phyloP scores from a whole-genome alignment of 106 monocot genomes.

The Acorus gramineus region DNA sequence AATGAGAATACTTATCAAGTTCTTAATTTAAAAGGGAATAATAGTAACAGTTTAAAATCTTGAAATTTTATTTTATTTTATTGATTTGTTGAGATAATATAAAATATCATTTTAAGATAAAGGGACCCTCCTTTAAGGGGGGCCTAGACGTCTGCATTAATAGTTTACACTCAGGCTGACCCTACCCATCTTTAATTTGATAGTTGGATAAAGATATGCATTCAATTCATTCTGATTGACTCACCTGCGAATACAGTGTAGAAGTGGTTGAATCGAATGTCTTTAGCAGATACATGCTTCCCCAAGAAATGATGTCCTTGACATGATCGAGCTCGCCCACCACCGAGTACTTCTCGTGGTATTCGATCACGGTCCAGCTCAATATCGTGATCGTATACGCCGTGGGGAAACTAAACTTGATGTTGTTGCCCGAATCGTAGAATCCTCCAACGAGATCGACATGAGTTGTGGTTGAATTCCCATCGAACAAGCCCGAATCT shows the following conservation, averaged over 20 bases:
- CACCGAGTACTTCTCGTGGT: constrained; percentile 15
- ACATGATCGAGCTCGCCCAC: constrained; percentile 27
- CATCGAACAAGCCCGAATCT: constrained; percentile 25
- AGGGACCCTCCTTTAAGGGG: no score
- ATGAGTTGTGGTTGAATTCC: not conserved
- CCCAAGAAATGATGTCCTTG: constrained; percentile 37
- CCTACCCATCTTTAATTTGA: no score
- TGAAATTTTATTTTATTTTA: no score
- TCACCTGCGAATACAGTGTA: constrained; percentile 24
- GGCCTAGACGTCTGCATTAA: no score
- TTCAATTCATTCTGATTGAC: not conserved
- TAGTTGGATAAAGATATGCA: no score
- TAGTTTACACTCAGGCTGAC: no score
- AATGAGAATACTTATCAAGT: no score
- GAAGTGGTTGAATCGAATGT: constrained; percentile 10
- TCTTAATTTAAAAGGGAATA: no score
- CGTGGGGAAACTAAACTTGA: constrained; percentile 35
- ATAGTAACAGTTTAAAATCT: no score
- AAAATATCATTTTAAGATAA: no score
- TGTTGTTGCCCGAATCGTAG: constrained; percentile 42
- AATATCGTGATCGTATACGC: constrained; percentile 28
- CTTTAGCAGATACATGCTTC: constrained; percentile 29
- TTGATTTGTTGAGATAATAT: no score
- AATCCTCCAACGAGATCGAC: constrained; percentile 26
- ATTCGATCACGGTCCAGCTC: constrained; percentile 36